Conservation (phyloP, 208 protist genomes). For the Herpetomonas tarakana region DNA sequence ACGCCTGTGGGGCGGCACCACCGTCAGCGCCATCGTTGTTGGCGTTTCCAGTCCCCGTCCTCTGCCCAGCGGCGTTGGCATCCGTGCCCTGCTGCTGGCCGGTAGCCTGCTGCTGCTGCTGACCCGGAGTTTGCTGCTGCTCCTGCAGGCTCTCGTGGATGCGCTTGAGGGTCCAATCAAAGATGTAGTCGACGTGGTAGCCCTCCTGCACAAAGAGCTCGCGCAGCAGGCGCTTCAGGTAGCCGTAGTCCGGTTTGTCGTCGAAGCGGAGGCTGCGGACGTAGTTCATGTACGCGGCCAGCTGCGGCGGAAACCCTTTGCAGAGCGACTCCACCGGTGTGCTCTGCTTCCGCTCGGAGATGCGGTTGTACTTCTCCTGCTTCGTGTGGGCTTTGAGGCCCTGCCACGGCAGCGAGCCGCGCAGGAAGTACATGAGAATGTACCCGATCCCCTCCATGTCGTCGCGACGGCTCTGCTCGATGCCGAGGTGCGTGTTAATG, state of each 20-base stretch:
- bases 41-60: slow-evolving; percentile 9
- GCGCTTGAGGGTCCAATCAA: slow-evolving; percentile 97
- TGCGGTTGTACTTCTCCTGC: slow-evolving; percentile 99
- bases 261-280: slow-evolving; percentile 96
- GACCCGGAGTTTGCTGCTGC: slow-evolving; percentile 24
- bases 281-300: slow-evolving; percentile 98
- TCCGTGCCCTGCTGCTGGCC: slow-evolving; percentile 14
- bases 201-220: slow-evolving; percentile 98
- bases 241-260: slow-evolving; percentile 99
- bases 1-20: slow-evolving; percentile 5
- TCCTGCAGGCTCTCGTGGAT: slow-evolving; percentile 69
- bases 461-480: slow-evolving; percentile 96
- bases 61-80: slow-evolving; percentile 7
- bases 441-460: slow-evolving; percentile 99
- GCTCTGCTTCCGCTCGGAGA: slow-evolving; percentile 97
- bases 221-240: slow-evolving; percentile 97
- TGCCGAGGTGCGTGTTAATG: slow-evolving; percentile 99
- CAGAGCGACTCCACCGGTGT: slow-evolving; percentile 96
- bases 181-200: slow-evolving; percentile 98
- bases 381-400: slow-evolving; percentile 95
- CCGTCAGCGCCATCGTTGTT: slow-evolving; percentile 7
- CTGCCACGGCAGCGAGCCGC: slow-evolving; percentile 98
- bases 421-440: slow-evolving; percentile 99
- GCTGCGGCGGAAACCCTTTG: slow-evolving; percentile 93
- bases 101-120: slow-evolving; percentile 1